These are phyloP conservation scores for Talaromyces sp. DNA, from an alignment of 2,329 filamentous ascomycete genomes.

Conservation along the genomic window DNA sequence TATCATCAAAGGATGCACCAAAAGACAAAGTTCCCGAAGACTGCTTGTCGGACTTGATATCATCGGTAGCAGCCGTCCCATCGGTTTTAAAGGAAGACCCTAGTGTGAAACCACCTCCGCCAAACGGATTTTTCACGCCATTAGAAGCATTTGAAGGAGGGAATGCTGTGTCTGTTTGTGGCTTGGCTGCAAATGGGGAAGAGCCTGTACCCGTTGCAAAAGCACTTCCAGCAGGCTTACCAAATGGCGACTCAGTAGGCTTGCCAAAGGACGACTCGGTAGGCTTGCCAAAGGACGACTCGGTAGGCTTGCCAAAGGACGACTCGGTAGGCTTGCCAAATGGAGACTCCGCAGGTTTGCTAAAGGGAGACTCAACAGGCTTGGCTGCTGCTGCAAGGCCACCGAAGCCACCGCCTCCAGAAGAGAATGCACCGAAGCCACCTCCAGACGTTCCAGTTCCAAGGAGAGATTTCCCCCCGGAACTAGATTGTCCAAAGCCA, in stretches of 20 bases:
- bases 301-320: slow-evolving; percentile 28
- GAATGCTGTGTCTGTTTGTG: slow-evolving; percentile 31
- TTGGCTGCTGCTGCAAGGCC: slow-evolving; percentile 31
- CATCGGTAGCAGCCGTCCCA: slow-evolving; percentile 42
- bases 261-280: slow-evolving; percentile 27
- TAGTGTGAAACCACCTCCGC: slow-evolving; percentile 40
- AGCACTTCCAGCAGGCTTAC: slow-evolving; percentile 27
- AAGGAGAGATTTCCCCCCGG: slow-evolving; percentile 30
- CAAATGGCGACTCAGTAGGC: slow-evolving; percentile 23
- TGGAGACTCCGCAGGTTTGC: slow-evolving; percentile 18
- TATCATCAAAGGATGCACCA: slow-evolving; percentile 42
- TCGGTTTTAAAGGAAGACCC: slow-evolving; percentile 51
- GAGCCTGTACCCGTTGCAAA: slow-evolving; percentile 27
- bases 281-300: slow-evolving; percentile 26
- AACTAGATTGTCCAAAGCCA: slow-evolving; percentile 37
- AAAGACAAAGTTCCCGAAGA: slow-evolving; percentile 41
- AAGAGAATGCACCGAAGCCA: slow-evolving; percentile 38
- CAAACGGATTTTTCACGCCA: slow-evolving; percentile 33
- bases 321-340: slow-evolving; percentile 29
- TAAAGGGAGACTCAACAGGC: slow-evolving; percentile 16
- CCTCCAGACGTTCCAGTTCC: slow-evolving; percentile 26
- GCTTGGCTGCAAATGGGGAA: slow-evolving; percentile 35
- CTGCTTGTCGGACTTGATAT: slow-evolving; percentile 41
- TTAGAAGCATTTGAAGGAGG: slow-evolving; percentile 4
- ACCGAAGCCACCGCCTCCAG: slow-evolving; percentile 22